Evolutionary conservation across 106 monocot species (phyloP).

Genomic region (Narthecium ossifragum): DNA sequence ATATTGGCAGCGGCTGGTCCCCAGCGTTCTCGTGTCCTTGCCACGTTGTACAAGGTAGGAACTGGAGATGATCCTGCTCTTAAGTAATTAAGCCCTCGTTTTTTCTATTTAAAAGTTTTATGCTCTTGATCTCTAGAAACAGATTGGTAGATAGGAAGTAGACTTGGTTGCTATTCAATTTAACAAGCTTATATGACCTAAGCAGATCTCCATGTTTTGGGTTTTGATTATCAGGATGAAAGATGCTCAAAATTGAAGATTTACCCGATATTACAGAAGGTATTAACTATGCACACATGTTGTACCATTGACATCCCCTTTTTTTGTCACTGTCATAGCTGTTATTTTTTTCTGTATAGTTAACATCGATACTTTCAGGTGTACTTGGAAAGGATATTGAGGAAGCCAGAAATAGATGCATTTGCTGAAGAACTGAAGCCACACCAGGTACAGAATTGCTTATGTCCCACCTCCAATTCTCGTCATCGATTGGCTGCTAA

Average conservation of each 20-base stretch:
- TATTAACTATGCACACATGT: slow-evolving; percentile 10
- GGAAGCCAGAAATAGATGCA: slow-evolving; percentile 98
- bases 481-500: neutral
- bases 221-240: slow-evolving; percentile 66
- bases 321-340: no score
- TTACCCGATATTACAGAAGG: slow-evolving; percentile 97
- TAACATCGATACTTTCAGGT: slow-evolving; percentile 34
- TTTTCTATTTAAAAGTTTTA: neutral
- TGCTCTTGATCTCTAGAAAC: no score
- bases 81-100: no score
- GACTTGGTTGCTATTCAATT: no score
- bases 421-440: slow-evolving; percentile 93
- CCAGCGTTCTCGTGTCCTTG: slow-evolving; percentile 90
- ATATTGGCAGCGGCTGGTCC: slow-evolving; percentile 99
- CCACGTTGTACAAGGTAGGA: slow-evolving; percentile 91
- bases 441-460: slow-evolving; percentile 57
- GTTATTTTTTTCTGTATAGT: no score
- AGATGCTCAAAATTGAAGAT: slow-evolving; percentile 98
- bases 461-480: neutral
- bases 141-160: no score
- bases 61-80: no score
- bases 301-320: no score
- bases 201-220: no score
- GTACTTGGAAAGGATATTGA: slow-evolving; percentile 90
- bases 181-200: no score